phyloP scores from a whole-genome alignment of 495 filamentous ascomycete species.

The Neurospora sp. region DNA sequence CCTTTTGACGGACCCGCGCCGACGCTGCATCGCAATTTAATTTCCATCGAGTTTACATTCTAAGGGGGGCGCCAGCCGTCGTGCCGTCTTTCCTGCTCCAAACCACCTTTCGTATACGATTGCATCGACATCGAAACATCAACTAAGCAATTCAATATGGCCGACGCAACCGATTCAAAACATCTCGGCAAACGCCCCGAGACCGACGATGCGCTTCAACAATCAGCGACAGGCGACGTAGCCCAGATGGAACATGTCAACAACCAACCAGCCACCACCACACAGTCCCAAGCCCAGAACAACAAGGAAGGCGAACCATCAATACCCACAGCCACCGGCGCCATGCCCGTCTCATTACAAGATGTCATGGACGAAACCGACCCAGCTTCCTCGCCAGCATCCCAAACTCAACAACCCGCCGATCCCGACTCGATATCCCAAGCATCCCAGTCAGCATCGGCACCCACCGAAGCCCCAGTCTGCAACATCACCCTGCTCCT shows the following conservation, averaged over 20 bases:
- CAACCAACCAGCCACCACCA: neutral
- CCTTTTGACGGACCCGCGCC: neutral
- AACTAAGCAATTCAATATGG: neutral
- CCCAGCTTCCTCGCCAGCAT: neutral
- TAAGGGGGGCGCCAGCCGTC: neutral
- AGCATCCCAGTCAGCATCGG: neutral
- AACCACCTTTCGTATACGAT: neutral
- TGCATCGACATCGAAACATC: neutral
- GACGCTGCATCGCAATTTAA: neutral
- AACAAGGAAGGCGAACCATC: neutral
- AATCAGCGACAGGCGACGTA: neutral
- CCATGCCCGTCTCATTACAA: neutral
- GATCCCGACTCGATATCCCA: neutral
- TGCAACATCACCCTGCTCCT: constrained; percentile 63
- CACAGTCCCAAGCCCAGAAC: neutral
- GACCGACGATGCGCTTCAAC: neutral
- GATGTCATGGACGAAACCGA: neutral
- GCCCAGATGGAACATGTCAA: neutral
- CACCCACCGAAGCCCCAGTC: constrained; percentile 8
- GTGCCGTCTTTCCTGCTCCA: neutral
- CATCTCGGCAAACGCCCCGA: neutral
- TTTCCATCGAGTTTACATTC: neutral
- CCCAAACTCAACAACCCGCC: neutral
- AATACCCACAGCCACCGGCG: neutral
- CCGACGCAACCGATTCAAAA: neutral